Conservation (phyloP, 305 asterid genomes). For the Fraxinus ornus region DNA sequence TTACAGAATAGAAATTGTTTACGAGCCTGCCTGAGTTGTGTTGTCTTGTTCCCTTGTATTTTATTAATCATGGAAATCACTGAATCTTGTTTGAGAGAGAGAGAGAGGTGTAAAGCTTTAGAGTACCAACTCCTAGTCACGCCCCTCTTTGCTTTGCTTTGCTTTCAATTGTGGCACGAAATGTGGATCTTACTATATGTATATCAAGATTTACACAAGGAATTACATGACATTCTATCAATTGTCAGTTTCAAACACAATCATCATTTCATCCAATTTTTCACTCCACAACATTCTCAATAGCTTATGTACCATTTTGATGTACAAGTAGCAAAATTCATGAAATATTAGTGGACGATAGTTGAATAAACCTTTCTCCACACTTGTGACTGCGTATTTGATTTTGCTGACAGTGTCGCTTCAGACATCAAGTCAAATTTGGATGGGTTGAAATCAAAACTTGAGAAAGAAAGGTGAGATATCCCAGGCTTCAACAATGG, state of each 20-base stretch:
- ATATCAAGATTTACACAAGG: too few species aligned
- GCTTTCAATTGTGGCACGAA: slow-evolving; percentile 8
- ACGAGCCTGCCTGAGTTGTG: neutral
- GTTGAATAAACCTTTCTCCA: neutral
- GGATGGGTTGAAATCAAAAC: slow-evolving; percentile 71
- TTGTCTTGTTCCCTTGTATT: neutral
- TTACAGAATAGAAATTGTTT: neutral
- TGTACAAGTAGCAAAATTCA: too few species aligned
- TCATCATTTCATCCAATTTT: too few species aligned
- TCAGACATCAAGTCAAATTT: slow-evolving; percentile 67
- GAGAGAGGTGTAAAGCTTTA: neutral
- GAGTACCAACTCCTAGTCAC: neutral
- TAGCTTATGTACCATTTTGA: too few species aligned
- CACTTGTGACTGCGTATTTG: slow-evolving; percentile 12
- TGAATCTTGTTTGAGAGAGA: neutral
- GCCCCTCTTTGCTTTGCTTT: neutral
- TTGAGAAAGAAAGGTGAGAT: slow-evolving; percentile 89
- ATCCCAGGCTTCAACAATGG: neutral
- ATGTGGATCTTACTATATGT: neutral
- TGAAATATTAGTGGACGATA: neutral
- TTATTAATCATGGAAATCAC: neutral
- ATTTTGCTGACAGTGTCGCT: slow-evolving; percentile 55
- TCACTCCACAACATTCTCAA: too few species aligned
- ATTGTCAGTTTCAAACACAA: too few species aligned
- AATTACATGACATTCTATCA: too few species aligned